phyloP scores from a whole-genome alignment of 1,284 basidiomycete species.

The Neolentinus lepideus region DNA sequence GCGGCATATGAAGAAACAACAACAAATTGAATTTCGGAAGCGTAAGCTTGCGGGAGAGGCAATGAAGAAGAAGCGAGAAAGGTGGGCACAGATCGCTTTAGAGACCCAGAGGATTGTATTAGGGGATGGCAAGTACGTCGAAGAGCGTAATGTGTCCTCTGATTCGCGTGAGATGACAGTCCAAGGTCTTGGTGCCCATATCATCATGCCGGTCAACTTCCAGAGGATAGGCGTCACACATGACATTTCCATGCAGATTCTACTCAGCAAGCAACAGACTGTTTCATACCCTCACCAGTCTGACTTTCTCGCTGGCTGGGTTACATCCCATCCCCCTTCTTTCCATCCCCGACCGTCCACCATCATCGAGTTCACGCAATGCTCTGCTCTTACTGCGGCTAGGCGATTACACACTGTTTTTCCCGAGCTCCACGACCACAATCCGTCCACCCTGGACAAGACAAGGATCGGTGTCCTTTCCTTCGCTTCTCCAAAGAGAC shows the following conservation, averaged over 20 bases:
- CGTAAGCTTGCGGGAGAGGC: background rate
- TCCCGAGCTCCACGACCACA: conserved; percentile 12
- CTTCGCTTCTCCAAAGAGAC: conserved; percentile 37
- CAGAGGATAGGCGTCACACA: conserved; percentile 16
- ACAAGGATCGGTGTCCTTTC: conserved; percentile 36
- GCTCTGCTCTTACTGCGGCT: conserved; percentile 26
- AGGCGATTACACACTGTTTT: conserved; percentile 16
- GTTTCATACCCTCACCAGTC: conserved; percentile 33
- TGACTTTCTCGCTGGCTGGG: conserved; percentile 28
- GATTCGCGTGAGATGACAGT: background rate
- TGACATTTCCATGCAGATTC: conserved; percentile 30
- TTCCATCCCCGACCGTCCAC: conserved; percentile 10
- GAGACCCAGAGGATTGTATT: conserved; percentile 35
- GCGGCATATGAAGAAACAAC: background rate
- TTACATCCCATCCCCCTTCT: conserved; percentile 8
- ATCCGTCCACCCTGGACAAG: conserved; percentile 12
- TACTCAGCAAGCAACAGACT: conserved; percentile 30
- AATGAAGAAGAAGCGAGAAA: background rate
- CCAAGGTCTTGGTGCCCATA: background rate
- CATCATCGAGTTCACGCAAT: conserved; percentile 22
- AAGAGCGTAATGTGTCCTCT: conserved; percentile 18
- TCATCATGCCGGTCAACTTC: conserved; percentile 3
- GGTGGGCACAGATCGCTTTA: conserved; percentile 26
- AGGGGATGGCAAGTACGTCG: conserved; percentile 39
- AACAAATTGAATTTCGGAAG: background rate